Conservation (phyloP, 768 basidiomycete species). For the Lentinula raphanica region DNA sequence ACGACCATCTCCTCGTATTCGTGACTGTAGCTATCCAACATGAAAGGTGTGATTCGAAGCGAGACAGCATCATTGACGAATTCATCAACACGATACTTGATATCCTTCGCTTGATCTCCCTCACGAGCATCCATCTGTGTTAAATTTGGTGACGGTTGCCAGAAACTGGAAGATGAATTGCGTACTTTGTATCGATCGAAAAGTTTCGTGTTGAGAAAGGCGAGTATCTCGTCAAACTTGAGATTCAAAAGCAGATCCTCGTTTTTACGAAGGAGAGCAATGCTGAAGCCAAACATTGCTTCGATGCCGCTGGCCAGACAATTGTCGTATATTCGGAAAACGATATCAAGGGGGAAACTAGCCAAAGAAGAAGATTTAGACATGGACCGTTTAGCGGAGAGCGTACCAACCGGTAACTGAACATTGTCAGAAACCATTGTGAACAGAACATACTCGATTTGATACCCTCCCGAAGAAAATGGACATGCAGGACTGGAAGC, state of each 20-base stretch:
- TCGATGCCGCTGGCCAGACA: conserved; percentile 96
- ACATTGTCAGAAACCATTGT: conserved; percentile 97
- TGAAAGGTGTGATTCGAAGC: conserved; percentile 88
- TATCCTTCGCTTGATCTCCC: conserved; percentile 21
- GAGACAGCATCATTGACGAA: conserved; percentile 87
- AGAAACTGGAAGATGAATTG: background rate
- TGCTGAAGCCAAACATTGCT: conserved; percentile 92
- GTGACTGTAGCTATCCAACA: conserved; percentile 85
- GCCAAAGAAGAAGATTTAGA: background rate
- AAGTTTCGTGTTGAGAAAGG: conserved; percentile 61
- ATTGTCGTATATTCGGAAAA: conserved; percentile 95
- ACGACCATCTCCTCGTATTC: conserved; percentile 82
- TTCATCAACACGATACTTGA: conserved; percentile 63
- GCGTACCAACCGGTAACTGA: conserved; percentile 76
- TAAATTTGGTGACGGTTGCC: background rate
- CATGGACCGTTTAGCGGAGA: background rate
- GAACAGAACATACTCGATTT: conserved; percentile 99
- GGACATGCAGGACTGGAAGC: conserved; percentile 86
- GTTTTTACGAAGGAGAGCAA: conserved; percentile 82
- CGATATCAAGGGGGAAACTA: conserved; percentile 91
- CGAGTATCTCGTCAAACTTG: conserved; percentile 88
- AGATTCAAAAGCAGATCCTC: conserved; percentile 72
- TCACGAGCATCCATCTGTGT: conserved; percentile 23
- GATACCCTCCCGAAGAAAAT: conserved; percentile 89
- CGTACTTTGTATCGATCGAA: conserved; percentile 79